Conservation (phyloP, 1,284 basidiomycete species). For the Golubevia pallescens region DNA sequence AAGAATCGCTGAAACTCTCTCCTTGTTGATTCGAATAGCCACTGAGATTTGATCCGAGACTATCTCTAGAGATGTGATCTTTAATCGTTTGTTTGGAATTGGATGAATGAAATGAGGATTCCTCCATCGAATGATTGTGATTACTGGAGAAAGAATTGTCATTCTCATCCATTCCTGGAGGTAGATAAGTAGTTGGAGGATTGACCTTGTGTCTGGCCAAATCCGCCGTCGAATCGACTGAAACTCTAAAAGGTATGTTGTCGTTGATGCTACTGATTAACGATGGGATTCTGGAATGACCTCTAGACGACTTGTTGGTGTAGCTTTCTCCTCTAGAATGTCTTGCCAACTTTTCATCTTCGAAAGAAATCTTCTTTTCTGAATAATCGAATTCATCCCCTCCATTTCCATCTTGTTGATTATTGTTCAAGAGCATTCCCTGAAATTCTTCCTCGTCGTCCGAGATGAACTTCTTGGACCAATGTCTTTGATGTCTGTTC, state of each 20-base stretch:
- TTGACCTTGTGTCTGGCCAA: conserved; percentile 30
- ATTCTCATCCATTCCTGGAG: conserved; percentile 3
- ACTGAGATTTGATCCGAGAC: too few species aligned
- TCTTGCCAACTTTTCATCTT: neutral
- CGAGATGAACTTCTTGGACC: conserved; percentile 25
- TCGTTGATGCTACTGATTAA: neutral
- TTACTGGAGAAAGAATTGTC: neutral
- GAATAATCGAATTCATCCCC: neutral
- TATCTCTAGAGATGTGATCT: too few species aligned
- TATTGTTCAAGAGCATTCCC: too few species aligned
- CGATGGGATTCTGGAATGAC: too few species aligned
- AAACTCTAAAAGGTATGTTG: conserved; percentile 33
- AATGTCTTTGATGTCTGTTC: conserved; percentile 18
- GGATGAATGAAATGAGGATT: too few species aligned
- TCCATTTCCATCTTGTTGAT: conserved; percentile 7
- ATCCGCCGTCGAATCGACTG: conserved; percentile 43
- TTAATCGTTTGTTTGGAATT: too few species aligned
- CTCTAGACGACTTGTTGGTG: too few species aligned
- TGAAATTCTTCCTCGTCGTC: conserved; percentile 22
- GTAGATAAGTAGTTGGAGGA: conserved; percentile 27
- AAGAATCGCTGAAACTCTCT: too few species aligned
- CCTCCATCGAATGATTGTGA: too few species aligned
- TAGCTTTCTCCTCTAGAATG: neutral
- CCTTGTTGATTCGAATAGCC: too few species aligned
- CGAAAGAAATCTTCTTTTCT: neutral